Base-by-base conservation (phyloP, 371 early-diverging fungal species). In the Saksenaea vasiformis region DNA sequence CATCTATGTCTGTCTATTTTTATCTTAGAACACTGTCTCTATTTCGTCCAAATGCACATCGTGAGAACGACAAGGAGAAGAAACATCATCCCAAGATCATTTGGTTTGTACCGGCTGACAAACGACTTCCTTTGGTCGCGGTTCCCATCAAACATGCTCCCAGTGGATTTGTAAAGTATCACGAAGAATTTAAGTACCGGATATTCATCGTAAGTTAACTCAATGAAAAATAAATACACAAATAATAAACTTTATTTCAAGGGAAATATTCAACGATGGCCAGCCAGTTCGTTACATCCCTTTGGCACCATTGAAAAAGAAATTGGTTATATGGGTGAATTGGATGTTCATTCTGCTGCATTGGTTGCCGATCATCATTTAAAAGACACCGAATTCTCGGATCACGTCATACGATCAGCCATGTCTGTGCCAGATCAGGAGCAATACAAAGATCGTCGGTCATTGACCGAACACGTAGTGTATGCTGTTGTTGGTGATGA, bases 61-160 rank as follows among this genome's bases (percentile, higher is more conserved):
- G 22, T 26, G 60, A 73, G 28, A 59, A 67, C 54, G 61, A 58
- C n/a, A 70, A 70, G 14, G 72, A 74, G 43, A 70, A 63, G 24
- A 71, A 68, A 7, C 13, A 22, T 10, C 60, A 65, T 31, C 74
- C 76, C 22, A 71, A 70, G 24, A 70, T 79, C 8, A 71, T 74
- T 37, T 91, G 90, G 91, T 85, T 91, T 69, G 75, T 76, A 64
- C 90, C 91, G 19, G 72, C 77, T 15, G 90, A 90, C 65, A 76
- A 78, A 28, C 83, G 88, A 0, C 62, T 86, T n/a, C 92, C 91
- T 0, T 69, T 83, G 5, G 78, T 92, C 34, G 73, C 80, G 0
- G 77, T 91, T 7, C 82, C 86, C 0, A 66, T 72, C 22, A 71
- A 74, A 37, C 61, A 73, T 36, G 80, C 73, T 5, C 77, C 75